phyloP scores from a whole-genome alignment of 2,329 filamentous ascomycete genomes.

The Penicillium olsonii region DNA sequence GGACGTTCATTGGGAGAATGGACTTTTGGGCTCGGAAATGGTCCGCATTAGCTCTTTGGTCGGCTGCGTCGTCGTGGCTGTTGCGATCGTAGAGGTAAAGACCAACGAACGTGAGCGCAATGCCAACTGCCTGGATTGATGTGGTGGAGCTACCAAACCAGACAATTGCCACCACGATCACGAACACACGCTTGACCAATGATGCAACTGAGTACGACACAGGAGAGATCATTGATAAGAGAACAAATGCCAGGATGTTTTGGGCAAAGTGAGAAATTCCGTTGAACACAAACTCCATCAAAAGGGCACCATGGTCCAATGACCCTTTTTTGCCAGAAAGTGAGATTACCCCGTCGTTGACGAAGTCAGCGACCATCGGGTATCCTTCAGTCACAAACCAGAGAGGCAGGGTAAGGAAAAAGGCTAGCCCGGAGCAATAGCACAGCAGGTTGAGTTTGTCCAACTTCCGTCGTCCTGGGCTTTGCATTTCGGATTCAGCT shows the following conservation, averaged over 20 bases:
- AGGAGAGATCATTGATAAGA: constrained; percentile 89
- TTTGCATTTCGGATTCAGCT: constrained; percentile 72
- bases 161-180: constrained; percentile 89
- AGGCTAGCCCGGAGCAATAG: constrained; percentile 94
- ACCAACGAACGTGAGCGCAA: constrained; percentile 84
- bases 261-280: constrained; percentile 95
- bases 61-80: constrained; percentile 82
- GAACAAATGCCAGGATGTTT: constrained; percentile 90
- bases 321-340: constrained; percentile 76
- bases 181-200: constrained; percentile 94
- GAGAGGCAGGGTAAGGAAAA: constrained; percentile 82
- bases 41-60: constrained; percentile 68
- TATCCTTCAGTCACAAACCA: constrained; percentile 94
- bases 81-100: constrained; percentile 96
- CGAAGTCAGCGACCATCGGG: constrained; percentile 72
- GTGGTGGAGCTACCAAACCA: constrained; percentile 96
- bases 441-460: constrained; percentile 96
- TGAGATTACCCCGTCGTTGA: constrained; percentile 76
- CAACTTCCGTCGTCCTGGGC: constrained; percentile 69
- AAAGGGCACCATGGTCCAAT: constrained; percentile 61
- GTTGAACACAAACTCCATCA: constrained; percentile 93
- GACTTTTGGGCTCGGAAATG: constrained; percentile 65
- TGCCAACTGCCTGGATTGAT: constrained; percentile 77
- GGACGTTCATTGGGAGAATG: constrained; percentile 65
- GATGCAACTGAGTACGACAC: constrained; percentile 97